Conservation (phyloP, 2,329 filamentous ascomycete genomes). For the Hymenoscyphus albidus region DNA sequence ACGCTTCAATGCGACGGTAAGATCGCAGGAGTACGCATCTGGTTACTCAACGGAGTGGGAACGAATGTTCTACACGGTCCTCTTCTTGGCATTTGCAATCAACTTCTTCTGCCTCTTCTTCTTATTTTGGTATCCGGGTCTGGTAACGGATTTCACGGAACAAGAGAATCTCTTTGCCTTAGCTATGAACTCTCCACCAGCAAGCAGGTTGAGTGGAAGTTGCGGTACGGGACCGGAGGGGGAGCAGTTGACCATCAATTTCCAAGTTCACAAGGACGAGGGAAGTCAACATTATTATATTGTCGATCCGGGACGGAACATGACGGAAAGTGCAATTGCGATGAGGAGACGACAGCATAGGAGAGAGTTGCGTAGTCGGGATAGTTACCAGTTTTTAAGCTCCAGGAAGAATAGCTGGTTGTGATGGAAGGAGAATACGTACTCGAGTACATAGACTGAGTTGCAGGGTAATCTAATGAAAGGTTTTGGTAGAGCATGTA, state of each 20-base stretch:
- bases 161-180: slow-evolving; percentile 71
- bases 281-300: slow-evolving; percentile 51
- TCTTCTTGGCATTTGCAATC: slow-evolving; percentile 61
- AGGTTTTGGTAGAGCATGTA: not conserved
- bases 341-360: slow-evolving; percentile 9
- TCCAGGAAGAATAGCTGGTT: slow-evolving; percentile 22
- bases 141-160: slow-evolving; percentile 76
- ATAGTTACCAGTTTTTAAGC: slow-evolving; percentile 26
- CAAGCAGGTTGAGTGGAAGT: slow-evolving; percentile 47
- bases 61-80: slow-evolving; percentile 61
- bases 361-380: slow-evolving; percentile 11
- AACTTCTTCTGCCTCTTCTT: slow-evolving; percentile 65
- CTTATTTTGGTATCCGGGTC: slow-evolving; percentile 49
- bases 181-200: slow-evolving; percentile 62
- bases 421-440: slow-evolving; percentile 4
- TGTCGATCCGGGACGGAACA: slow-evolving; percentile 37
- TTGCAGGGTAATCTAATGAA: not conserved
- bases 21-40: slow-evolving; percentile 66
- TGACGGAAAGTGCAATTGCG: slow-evolving; percentile 14
- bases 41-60: slow-evolving; percentile 60
- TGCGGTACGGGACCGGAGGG: slow-evolving; percentile 51
- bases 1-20: slow-evolving; percentile 60
- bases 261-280: slow-evolving; percentile 44
- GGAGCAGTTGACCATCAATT: slow-evolving; percentile 36
- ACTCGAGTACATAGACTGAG: not conserved